Evolutionary conservation across 371 early-diverging fungal genomes (phyloP), one percentile per base, ranked within the genome.

Genomic region (Syncephalastrum monosporum): DNA sequence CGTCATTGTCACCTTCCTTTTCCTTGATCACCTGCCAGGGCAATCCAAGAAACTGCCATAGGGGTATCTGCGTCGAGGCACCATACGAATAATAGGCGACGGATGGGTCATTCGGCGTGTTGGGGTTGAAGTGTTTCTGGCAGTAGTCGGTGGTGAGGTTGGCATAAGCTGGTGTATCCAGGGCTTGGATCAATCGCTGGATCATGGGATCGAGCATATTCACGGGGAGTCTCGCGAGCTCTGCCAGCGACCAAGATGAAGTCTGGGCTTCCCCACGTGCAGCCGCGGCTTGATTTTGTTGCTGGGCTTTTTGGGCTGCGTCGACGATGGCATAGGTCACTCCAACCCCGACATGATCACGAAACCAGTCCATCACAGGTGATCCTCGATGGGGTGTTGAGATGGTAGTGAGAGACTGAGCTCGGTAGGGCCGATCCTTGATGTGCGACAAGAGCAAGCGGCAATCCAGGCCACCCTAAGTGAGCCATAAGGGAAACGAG

Each of bases 311-410:
- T 15, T 46, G 27, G 15, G 63, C 60, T 12, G 67, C 60, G 8
- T 59, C 56, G 19, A 59, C 48, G n/a, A 62, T 25, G 41, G 57
- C 59, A 38, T 63, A 47, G 5, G 71, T 44, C 25, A 70, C 48
- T 3, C 79, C 79, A 0, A 91, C 74, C 13, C 88, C 85, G 24
- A 93, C 69, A 48, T 85, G 77, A 60, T 93, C 92, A 17, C 90
- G 83, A 59, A 88, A 90, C 90, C 91, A 94, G 72, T 94, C 94
- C 92, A 93, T 94, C 68, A 94, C 87, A 5, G 90, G 84, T 42
- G 85, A 84, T 5, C 96, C 96, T 23, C 90, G 86, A 67, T 96
- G 96, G n/a, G 96, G 96, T 7, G 96, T 93, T 4, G 89, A 89
- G 15, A 96, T 77, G 0, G 95, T 94, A 0, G 95, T 93, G 24